A percentile compares a stretch with the other conserved stretches of the same genome.
These are phyloP conservation scores for Chlorella variabilis DNA, from an alignment of 163 green algal genomes.

Conservation along the genomic window DNA sequence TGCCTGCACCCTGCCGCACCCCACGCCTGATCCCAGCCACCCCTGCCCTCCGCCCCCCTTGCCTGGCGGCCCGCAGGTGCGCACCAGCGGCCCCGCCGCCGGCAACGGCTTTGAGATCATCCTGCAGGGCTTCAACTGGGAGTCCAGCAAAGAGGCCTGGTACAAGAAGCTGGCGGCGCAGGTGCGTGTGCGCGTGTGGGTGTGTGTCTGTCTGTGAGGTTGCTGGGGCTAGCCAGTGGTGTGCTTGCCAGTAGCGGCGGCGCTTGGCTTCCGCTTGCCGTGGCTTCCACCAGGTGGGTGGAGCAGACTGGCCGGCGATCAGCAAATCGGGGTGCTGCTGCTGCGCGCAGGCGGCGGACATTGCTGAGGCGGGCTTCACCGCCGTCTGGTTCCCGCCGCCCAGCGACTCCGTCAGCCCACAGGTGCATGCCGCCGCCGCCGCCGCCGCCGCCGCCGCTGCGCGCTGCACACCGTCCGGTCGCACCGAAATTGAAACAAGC, in stretches of 20 bases:
- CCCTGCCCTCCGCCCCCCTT: not conserved
- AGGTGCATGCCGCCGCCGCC: constrained; percentile 53
- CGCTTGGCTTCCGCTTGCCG: no score
- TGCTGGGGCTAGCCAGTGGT: no score
- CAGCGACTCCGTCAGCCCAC: constrained; percentile 86
- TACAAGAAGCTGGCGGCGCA: constrained; percentile 64
- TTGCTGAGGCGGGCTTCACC: constrained; percentile 86
- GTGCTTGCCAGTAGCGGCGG: no score
- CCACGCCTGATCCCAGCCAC: not conserved
- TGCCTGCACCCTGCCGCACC: no score
- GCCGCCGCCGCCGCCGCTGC: not conserved
- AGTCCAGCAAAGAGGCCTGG: constrained; percentile 82
- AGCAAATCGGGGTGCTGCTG: no score
- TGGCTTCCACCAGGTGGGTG: no score
- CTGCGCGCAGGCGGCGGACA: constrained; percentile 58
- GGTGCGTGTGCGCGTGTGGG: not conserved
- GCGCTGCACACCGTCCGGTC: no score
- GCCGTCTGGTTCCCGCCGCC: constrained; percentile 94
- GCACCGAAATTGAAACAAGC: no score
- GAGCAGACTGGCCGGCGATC: no score
- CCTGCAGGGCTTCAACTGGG: constrained; percentile 97
- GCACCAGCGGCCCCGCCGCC: constrained; percentile 71
- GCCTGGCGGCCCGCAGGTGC: constrained; percentile 40
- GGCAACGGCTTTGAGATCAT: constrained; percentile 92
- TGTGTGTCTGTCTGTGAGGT: not conserved